phyloP scores from a whole-genome alignment of 768 basidiomycete genomes.

The Naematelia aurantialba region DNA sequence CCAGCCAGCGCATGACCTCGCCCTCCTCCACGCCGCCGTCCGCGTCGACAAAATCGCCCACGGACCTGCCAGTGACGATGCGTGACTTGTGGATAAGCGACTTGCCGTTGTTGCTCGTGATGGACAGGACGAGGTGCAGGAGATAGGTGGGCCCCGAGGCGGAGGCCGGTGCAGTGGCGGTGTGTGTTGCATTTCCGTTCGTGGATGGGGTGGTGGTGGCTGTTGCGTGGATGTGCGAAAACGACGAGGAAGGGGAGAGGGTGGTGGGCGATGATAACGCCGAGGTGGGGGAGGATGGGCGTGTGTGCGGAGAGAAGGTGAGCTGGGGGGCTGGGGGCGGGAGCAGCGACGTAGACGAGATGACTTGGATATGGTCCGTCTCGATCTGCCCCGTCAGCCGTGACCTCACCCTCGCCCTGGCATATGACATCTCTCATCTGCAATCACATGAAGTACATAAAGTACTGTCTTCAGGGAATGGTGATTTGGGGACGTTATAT shows the following conservation, averaged over 20 bases:
- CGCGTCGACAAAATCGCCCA: constrained; percentile 70
- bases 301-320: constrained; percentile 60
- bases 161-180: constrained; percentile 1
- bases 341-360: constrained; percentile 62
- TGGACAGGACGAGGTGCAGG: constrained; percentile 26
- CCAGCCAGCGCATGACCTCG: constrained; percentile 73
- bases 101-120: constrained; percentile 74
- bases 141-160: constrained; percentile 31
- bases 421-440: too few species aligned
- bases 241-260: constrained; percentile 12
- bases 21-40: constrained; percentile 73
- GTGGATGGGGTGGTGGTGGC: constrained; percentile 54
- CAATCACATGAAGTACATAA: too few species aligned
- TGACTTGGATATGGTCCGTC: constrained; percentile 78
- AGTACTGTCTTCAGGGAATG: too few species aligned
- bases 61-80: constrained; percentile 60
- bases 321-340: constrained; percentile 39
- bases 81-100: constrained; percentile 68
- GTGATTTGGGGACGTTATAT: constrained; percentile 11
- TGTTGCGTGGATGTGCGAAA: constrained; percentile 47
- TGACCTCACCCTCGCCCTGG: not conserved
- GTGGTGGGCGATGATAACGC: constrained; percentile 54
- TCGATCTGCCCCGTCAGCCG: constrained; percentile 61
- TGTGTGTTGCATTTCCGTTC: not conserved
- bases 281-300: constrained; percentile 36